Percentiles rank a stretch among this genome's conserved stretches.
Evolutionary conservation across 108 stramenopile genomes (phyloP).

Genomic region (Parmales sp.): DNA sequence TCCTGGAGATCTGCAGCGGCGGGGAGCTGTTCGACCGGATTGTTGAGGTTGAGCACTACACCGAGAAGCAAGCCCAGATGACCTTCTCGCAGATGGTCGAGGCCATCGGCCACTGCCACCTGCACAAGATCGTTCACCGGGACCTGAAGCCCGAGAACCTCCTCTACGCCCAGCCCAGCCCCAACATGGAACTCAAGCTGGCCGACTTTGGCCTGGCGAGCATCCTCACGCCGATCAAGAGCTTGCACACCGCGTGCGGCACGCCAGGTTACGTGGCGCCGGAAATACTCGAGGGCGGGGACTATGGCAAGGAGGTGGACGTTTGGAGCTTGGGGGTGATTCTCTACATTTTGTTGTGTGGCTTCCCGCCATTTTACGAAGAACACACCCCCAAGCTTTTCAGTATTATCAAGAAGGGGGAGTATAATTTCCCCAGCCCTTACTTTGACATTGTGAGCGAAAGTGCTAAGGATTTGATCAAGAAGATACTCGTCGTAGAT

Average conservation of each 20-base stretch:
- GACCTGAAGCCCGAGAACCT: constrained; percentile 85
- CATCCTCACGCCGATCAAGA: constrained; percentile 48
- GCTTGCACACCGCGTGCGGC: constrained; percentile 83
- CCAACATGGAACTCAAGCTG: constrained; percentile 87
- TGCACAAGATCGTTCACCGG: constrained; percentile 62
- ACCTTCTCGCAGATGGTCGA: constrained; percentile 53
- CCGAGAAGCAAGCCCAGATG: constrained; percentile 67
- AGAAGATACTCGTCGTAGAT: constrained; percentile 53
- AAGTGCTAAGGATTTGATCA: constrained; percentile 71
- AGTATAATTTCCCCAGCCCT: constrained; percentile 73
- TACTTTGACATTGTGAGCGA: constrained; percentile 74
- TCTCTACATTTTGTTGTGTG: constrained; percentile 88
- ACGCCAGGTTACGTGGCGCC: constrained; percentile 89
- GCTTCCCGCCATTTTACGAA: constrained; percentile 92
- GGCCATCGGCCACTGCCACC: constrained; percentile 73
- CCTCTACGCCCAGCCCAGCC: constrained; percentile 23
- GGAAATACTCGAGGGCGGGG: constrained; percentile 71
- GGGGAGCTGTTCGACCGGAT: constrained; percentile 88
- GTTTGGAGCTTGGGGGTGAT: constrained; percentile 92
- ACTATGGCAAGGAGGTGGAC: constrained; percentile 81
- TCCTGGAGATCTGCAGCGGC: constrained; percentile 36
- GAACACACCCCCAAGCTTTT: constrained; percentile 87
- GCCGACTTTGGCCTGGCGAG: constrained; percentile 99
- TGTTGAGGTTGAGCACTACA: constrained; percentile 72
- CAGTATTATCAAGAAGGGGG: constrained; percentile 68